A percentile compares a stretch with the other conserved stretches of the same genome.
Conservation (phyloP, 177 flowering plant species). For the Vitis hybrid region DNA sequence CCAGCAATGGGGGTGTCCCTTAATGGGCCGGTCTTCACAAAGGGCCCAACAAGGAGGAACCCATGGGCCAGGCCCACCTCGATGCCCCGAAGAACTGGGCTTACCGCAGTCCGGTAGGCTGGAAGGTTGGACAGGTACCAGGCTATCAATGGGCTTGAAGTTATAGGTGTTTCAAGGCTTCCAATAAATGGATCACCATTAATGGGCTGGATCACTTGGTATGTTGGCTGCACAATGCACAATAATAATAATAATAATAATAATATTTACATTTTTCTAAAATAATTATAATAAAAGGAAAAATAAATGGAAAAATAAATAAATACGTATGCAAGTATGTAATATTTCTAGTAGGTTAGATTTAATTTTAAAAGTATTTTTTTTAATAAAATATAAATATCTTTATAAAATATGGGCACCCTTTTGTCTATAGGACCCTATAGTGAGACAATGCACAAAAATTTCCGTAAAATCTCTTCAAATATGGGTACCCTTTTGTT, state of each 20-base stretch:
- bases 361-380: too few species aligned
- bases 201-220: slow-evolving; percentile 89
- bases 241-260: neutral
- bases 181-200: slow-evolving; percentile 99
- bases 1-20: slow-evolving; percentile 76
- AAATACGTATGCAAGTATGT: neutral
- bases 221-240: slow-evolving; percentile 62
- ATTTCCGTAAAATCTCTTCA: too few species aligned
- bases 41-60: slow-evolving; percentile 83
- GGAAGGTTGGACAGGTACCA: slow-evolving; percentile 99
- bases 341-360: neutral
- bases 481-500: too few species aligned
- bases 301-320: too few species aligned
- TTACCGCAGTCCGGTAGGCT: slow-evolving; percentile 93
- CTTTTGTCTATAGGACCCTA: too few species aligned
- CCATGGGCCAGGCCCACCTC: slow-evolving; percentile 98
- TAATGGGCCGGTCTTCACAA: slow-evolving; percentile 85
- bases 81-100: slow-evolving; percentile 85
- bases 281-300: neutral
- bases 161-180: slow-evolving; percentile 89
- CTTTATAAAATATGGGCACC: too few species aligned
- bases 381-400: too few species aligned
- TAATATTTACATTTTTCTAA: too few species aligned
- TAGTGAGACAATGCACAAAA: too few species aligned
- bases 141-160: slow-evolving; percentile 92